A percentile compares a stretch with the other conserved stretches of the same genome.
phyloP scores from a whole-genome alignment of 2,329 filamentous ascomycete genomes.

The Xenosphaeropsis pyriputrescens region DNA sequence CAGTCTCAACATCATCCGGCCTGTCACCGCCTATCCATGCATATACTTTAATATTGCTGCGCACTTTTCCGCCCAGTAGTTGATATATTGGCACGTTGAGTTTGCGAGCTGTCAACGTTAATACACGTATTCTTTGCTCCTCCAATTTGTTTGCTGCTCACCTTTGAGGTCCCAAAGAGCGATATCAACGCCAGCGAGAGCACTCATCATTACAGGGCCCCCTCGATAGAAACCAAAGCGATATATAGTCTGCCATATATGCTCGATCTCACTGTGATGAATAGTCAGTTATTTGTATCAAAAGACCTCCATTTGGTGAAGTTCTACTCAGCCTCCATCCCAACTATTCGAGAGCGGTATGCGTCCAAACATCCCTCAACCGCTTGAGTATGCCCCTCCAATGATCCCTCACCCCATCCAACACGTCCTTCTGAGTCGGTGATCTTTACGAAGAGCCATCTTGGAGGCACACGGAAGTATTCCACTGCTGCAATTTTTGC shows the following conservation, averaged over 20 bases:
- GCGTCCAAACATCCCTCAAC: conserved; percentile 62
- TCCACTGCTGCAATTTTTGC: conserved; percentile 27
- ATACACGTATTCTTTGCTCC: conserved; percentile 52
- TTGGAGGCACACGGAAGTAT: conserved; percentile 60
- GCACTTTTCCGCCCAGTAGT: conserved; percentile 59
- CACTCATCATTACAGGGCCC: conserved; percentile 69
- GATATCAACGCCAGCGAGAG: conserved; percentile 64
- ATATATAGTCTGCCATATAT: conserved; percentile 66
- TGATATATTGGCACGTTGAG: conserved; percentile 57
- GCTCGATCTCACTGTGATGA: conserved; percentile 51
- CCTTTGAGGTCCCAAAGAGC: conserved; percentile 68
- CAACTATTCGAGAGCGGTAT: conserved; percentile 44
- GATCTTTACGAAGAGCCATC: conserved; percentile 69
- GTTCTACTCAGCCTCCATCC: conserved; percentile 53
- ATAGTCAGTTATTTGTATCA: no score
- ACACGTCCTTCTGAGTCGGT: conserved; percentile 47
- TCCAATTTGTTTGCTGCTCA: conserved; percentile 29
- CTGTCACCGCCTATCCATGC: conserved; percentile 68
- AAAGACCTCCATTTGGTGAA: not conserved
- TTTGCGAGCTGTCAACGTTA: conserved; percentile 42
- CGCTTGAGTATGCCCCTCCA: conserved; percentile 60
- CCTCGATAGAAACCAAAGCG: conserved; percentile 62
- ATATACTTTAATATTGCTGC: conserved; percentile 57
- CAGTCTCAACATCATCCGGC: conserved; percentile 47
- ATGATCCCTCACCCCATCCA: conserved; percentile 62